Conservation (phyloP, 495 filamentous ascomycete species). For the Trichoderma erinaceum region DNA sequence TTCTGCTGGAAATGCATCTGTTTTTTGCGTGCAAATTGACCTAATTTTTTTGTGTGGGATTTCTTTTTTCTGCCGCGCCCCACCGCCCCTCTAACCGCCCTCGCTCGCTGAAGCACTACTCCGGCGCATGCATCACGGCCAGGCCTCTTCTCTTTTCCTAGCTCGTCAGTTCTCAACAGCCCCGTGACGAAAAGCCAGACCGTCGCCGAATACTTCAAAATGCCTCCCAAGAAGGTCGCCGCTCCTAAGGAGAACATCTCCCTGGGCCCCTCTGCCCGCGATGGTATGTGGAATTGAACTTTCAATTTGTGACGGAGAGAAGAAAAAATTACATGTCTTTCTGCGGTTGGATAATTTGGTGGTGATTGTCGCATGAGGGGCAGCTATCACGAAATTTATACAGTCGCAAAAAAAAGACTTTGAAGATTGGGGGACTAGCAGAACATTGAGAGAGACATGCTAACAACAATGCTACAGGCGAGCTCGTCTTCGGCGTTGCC, state of each 20-base stretch:
- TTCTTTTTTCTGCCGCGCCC: constrained; percentile 26
- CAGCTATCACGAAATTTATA: background rate
- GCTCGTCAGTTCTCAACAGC: constrained; percentile 14
- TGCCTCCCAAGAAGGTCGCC: constrained; percentile 82
- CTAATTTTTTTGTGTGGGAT: constrained; percentile 18
- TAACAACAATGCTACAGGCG: constrained; percentile 49
- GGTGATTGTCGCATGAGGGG: background rate
- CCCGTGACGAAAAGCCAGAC: constrained; percentile 17
- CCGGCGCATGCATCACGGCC: constrained; percentile 13
- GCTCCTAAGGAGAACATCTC: constrained; percentile 92
- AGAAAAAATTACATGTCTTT: no score
- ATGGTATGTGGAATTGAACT: constrained; percentile 51
- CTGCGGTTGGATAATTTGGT: no score
- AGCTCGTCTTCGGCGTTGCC: constrained; percentile 97
- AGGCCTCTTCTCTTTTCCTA: constrained; percentile 3
- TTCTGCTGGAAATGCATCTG: background rate
- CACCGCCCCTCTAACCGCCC: constrained; percentile 20
- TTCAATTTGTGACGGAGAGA: no score
- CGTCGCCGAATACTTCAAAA: constrained; percentile 39
- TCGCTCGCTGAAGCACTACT: constrained; percentile 19
- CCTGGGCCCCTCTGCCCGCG: constrained; percentile 88
- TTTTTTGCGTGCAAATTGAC: background rate
- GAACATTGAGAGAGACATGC: background rate
- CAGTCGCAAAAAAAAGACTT: background rate
- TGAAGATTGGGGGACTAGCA: no score